Percentiles rank a stretch among this genome's conserved stretches.
Conservation (phyloP, 2,329 filamentous ascomycete species). For the Ascochyta clinopodiicola region DNA sequence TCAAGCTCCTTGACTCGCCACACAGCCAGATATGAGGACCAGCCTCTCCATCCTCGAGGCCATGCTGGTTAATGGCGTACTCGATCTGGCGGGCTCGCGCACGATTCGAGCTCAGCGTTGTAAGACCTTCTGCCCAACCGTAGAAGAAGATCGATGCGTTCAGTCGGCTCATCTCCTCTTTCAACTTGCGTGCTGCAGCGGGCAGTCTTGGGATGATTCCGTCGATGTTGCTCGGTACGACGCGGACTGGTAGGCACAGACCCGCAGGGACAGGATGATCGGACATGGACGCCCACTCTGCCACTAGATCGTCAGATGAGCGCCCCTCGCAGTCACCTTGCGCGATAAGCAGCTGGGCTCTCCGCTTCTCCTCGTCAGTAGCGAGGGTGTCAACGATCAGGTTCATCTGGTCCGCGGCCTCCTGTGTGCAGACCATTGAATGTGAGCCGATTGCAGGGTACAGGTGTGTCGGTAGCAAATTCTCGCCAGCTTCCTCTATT, state of each 20-base stretch:
- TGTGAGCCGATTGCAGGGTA: constrained; percentile 66
- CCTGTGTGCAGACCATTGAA: constrained; percentile 68
- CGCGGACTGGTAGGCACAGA: constrained; percentile 67
- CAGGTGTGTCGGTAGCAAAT: constrained; percentile 65
- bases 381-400: constrained; percentile 49
- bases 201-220: constrained; percentile 50
- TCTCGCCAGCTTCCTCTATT: constrained; percentile 66
- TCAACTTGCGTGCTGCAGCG: constrained; percentile 52
- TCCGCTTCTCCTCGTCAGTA: constrained; percentile 53
- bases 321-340: constrained; percentile 40
- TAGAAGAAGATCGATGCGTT: constrained; percentile 75
- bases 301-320: constrained; percentile 22
- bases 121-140: constrained; percentile 69
- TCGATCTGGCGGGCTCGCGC: constrained; percentile 72
- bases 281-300: constrained; percentile 53
- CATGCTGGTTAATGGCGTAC: constrained; percentile 60
- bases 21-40: constrained; percentile 71
- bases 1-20: constrained; percentile 68
- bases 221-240: constrained; percentile 58
- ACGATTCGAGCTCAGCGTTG: constrained; percentile 75
- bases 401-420: constrained; percentile 69
- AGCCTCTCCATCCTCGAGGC: constrained; percentile 57
- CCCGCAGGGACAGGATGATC: constrained; percentile 60
- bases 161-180: constrained; percentile 61
- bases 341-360: constrained; percentile 66